Evolutionary conservation across 2,329 filamentous ascomycete species (phyloP).

Genomic region (Macrophomina phaseolina): DNA sequence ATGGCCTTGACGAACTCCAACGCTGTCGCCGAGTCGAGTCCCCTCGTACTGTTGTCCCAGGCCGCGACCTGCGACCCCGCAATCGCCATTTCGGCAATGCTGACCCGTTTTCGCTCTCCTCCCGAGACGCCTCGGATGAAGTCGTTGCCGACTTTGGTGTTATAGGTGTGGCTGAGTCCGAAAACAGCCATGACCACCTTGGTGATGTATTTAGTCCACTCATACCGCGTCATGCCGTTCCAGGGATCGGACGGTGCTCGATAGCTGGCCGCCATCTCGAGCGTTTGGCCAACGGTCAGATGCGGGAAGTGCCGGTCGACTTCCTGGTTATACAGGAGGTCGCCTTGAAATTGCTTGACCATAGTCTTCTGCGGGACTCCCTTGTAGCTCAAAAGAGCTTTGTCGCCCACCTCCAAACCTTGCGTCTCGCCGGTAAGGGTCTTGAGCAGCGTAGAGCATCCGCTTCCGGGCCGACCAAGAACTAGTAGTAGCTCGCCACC

Average conservation of each 20-base stretch:
- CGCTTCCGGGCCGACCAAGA: conserved; percentile 58
- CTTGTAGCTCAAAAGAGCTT: conserved; percentile 66
- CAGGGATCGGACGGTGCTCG: conserved; percentile 54
- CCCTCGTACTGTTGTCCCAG: conserved; percentile 55
- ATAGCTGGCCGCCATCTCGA: conserved; percentile 61
- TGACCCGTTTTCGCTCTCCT: conserved; percentile 66
- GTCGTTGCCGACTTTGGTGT: conserved; percentile 63
- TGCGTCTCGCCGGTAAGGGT: conserved; percentile 65
- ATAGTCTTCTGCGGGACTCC: conserved; percentile 46
- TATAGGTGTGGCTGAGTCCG: conserved; percentile 61
- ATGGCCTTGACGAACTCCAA: conserved; percentile 63
- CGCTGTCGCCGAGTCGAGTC: conserved; percentile 53
- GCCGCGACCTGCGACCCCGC: conserved; percentile 47
- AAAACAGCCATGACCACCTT: conserved; percentile 61
- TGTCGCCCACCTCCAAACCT: conserved; percentile 59
- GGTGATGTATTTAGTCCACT: conserved; percentile 53
- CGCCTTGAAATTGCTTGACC: conserved; percentile 55
- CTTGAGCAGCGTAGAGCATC: conserved; percentile 70
- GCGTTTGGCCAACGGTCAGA: conserved; percentile 62
- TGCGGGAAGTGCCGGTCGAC: conserved; percentile 62
- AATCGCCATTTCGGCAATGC: conserved; percentile 61
- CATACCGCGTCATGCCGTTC: conserved; percentile 45
- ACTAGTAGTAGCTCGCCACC: conserved; percentile 75
- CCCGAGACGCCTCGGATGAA: conserved; percentile 67
- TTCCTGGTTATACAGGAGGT: conserved; percentile 54